Evolutionary conservation across 192 early-diverging fungal genomes (phyloP).

Genomic region (Rhizoclosmatium globosum): DNA sequence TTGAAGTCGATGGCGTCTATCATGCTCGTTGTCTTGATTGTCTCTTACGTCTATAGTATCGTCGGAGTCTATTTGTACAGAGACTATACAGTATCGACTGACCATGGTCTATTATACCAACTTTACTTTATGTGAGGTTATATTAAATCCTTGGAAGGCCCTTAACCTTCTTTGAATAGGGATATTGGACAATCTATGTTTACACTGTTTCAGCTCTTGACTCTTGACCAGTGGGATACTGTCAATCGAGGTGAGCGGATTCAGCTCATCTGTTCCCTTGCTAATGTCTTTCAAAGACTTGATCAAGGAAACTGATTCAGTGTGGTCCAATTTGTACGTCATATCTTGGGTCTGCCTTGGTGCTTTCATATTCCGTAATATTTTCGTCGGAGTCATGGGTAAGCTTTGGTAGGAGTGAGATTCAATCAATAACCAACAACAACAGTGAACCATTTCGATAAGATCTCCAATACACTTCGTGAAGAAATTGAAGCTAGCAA

Average conservation of each 20-base stretch:
- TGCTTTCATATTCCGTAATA: slow-evolving; percentile 58
- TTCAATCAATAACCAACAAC: neutral
- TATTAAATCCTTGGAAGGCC: neutral
- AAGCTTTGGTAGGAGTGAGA: neutral
- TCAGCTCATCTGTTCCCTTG: too few relatives aligned
- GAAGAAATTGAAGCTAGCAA: slow-evolving; percentile 41
- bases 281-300: slow-evolving; percentile 13
- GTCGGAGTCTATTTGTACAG: slow-evolving; percentile 52
- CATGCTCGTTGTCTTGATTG: slow-evolving; percentile 51
- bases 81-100: slow-evolving; percentile 35
- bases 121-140: slow-evolving; percentile 38
- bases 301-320: slow-evolving; percentile 35
- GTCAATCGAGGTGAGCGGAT: slow-evolving; percentile 30
- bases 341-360: slow-evolving; percentile 57
- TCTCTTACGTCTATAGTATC: slow-evolving; percentile 44
- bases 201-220: slow-evolving; percentile 55
- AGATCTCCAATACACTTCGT: slow-evolving; percentile 46
- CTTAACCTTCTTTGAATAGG: slow-evolving; percentile 2
- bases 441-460: slow-evolving; percentile 54
- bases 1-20: slow-evolving; percentile 54
- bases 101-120: slow-evolving; percentile 41
- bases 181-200: slow-evolving; percentile 44
- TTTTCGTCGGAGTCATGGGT: slow-evolving; percentile 61
- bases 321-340: slow-evolving; percentile 45
- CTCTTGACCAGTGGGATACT: slow-evolving; percentile 58